Percentiles rank a stretch among this genome's conserved stretches.
Conservation (phyloP, 2,329 filamentous ascomycete species). For the Penicillium paneum region DNA sequence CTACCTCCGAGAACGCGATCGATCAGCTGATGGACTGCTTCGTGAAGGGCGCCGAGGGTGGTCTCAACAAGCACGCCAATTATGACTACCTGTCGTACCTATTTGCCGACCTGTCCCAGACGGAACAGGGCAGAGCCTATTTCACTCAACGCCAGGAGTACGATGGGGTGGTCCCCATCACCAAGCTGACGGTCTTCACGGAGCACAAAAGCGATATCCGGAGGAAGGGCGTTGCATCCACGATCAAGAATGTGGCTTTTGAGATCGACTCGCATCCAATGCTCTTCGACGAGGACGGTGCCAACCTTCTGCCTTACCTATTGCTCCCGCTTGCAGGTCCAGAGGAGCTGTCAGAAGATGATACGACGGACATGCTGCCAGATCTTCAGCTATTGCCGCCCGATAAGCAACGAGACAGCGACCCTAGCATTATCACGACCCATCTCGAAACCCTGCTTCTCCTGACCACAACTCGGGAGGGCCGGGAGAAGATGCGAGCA, state of each 20-base stretch:
- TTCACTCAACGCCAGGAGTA: constrained; percentile 72
- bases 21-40: constrained; percentile 95
- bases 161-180: constrained; percentile 80
- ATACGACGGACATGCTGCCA: constrained; percentile 79
- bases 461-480: constrained; percentile 72
- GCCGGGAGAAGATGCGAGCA: constrained; percentile 68
- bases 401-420: constrained; percentile 80
- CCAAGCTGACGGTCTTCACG: constrained; percentile 91
- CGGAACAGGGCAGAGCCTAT: constrained; percentile 69
- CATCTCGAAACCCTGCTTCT: constrained; percentile 87
- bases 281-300: constrained; percentile 67
- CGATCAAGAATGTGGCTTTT: constrained; percentile 92
- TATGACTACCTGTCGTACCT: constrained; percentile 93
- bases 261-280: constrained; percentile 68
- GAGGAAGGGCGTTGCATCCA: constrained; percentile 89
- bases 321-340: constrained; percentile 81
- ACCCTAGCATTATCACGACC: constrained; percentile 72
- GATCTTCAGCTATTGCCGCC: constrained; percentile 86
- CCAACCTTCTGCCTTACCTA: constrained; percentile 83
- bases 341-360: constrained; percentile 85
- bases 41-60: constrained; percentile 80
- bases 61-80: constrained; percentile 79
- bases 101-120: constrained; percentile 87
- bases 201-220: constrained; percentile 81
- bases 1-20: constrained; percentile 69